Base-by-base conservation (phyloP, 371 early-diverging fungal species). In the Fennellomyces sp. region DNA sequence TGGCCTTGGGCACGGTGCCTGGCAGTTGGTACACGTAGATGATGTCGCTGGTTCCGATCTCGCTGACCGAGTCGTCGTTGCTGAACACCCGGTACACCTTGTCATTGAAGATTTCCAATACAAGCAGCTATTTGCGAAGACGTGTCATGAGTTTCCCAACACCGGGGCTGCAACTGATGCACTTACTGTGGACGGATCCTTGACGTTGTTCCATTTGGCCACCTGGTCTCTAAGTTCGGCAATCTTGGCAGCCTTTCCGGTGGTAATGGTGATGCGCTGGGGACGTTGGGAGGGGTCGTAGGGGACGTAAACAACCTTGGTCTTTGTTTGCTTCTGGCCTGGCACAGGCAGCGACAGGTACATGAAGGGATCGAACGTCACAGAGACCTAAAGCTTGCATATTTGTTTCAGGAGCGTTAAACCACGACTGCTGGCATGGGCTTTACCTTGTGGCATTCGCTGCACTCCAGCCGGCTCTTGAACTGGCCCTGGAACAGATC, bases 401-500 rank as follows among this genome's bases (percentile, higher is more conserved):
- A 57, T 41, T 1, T 28, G 15, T 23, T 25, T 12, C 15, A n/a
- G n/a, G n/a, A n/a, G n/a, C n/a, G n/a, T n/a, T n/a, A n/a, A n/a
- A n/a, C n/a, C n/a, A n/a, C n/a, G n/a, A n/a, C n/a, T n/a, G n/a
- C n/a, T n/a, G n/a, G n/a, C n/a, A n/a, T n/a, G n/a, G n/a, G n/a
- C 2, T 35, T 33, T 56, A 76, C 78, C 69, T 88, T 82, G 7
- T 68, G 51, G 57, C 93, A 92, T 12, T 72, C 83, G 23, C 75
- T 67, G 65, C 97, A 96, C 27, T 86, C 78, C 28, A 93, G 73
- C 2, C 86, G 85, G 27, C 87, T 86, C 63, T 88, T 91, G 64
- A 89, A 89, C 65, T 92, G 89, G 0, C 92, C 94, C 65, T 93
- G 92, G 63, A 95, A 94, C 12, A 90, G 64, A 64, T 92, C 91